phyloP scores from a whole-genome alignment of 805 yeast species.

The Wickerhamiella qilinensis region DNA sequence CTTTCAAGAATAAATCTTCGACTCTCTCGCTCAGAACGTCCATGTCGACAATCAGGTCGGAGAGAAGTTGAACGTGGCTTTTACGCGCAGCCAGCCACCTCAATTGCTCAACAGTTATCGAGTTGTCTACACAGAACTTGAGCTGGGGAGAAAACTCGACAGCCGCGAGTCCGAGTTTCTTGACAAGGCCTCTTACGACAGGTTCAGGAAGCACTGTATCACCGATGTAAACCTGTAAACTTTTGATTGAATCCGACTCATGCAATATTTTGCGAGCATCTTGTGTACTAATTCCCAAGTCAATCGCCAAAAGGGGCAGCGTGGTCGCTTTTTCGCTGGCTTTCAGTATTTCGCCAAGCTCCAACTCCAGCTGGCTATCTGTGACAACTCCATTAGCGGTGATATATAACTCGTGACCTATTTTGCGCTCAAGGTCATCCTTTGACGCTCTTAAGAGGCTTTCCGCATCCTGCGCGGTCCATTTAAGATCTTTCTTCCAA shows the following conservation, averaged over 20 bases:
- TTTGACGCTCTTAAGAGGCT: not conserved
- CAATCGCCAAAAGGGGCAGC: not conserved
- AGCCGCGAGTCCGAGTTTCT: not conserved
- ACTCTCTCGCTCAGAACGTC: not conserved
- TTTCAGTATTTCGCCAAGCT: not conserved
- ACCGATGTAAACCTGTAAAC: not conserved
- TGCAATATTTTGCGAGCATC: not conserved
- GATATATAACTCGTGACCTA: conserved; percentile 1
- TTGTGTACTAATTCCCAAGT: not conserved
- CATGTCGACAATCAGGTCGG: not conserved
- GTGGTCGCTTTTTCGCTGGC: not conserved
- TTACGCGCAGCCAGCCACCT: not conserved
- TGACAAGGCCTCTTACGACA: not conserved
- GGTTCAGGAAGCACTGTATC: not conserved
- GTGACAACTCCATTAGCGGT: conserved; percentile 1
- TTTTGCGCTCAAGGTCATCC: not conserved
- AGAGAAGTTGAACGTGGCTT: not conserved
- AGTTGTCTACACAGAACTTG: not conserved
- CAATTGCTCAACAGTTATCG: not conserved
- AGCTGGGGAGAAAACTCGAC: not conserved
- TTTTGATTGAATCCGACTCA: not conserved
- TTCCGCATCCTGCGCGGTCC: not conserved
- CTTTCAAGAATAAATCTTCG: not conserved
- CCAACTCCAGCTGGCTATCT: not conserved
- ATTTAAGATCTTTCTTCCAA: not conserved